phyloP scores from a whole-genome alignment of 1,284 basidiomycete species.

The Leccinum proliferum region DNA sequence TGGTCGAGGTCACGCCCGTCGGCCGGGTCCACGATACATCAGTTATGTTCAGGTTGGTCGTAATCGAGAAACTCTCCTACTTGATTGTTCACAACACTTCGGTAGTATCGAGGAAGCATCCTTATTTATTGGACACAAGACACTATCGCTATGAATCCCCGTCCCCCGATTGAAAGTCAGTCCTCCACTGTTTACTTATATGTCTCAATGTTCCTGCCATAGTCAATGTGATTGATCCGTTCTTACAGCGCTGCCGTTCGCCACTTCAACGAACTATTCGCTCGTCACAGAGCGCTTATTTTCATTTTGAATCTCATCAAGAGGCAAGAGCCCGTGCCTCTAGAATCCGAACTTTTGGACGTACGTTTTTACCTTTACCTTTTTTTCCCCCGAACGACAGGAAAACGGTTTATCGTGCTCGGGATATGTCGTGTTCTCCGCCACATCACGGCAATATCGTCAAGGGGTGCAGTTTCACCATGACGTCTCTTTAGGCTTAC shows the following conservation, averaged over 20 bases:
- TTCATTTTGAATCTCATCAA: conserved; percentile 97
- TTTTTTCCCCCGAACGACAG: conserved; percentile 72
- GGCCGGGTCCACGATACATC: conserved; percentile 83
- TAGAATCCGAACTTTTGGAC: conserved; percentile 88
- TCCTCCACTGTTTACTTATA: conserved; percentile 6
- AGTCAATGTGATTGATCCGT: conserved; percentile 96
- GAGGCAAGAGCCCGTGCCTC: conserved; percentile 70
- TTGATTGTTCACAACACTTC: neutral
- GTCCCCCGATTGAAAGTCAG: conserved; percentile 93
- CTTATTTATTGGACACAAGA: conserved; percentile 98
- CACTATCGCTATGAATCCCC: conserved; percentile 82
- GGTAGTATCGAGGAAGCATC: no score
- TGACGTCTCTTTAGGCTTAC: neutral
- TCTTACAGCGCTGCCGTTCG: conserved; percentile 87
- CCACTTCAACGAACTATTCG: conserved; percentile 93
- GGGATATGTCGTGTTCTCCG: conserved; percentile 91
- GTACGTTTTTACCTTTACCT: conserved; percentile 88
- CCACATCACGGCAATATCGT: conserved; percentile 67
- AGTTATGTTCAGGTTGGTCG: conserved; percentile 80
- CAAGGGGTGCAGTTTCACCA: conserved; percentile 42
- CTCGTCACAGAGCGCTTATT: conserved; percentile 86
- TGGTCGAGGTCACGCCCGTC: conserved; percentile 34
- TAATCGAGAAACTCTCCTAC: neutral
- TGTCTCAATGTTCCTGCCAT: conserved; percentile 2
- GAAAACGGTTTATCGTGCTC: conserved; percentile 89